Base-by-base conservation (phyloP, 345 rosid genomes). In the Heritiera littoralis region DNA sequence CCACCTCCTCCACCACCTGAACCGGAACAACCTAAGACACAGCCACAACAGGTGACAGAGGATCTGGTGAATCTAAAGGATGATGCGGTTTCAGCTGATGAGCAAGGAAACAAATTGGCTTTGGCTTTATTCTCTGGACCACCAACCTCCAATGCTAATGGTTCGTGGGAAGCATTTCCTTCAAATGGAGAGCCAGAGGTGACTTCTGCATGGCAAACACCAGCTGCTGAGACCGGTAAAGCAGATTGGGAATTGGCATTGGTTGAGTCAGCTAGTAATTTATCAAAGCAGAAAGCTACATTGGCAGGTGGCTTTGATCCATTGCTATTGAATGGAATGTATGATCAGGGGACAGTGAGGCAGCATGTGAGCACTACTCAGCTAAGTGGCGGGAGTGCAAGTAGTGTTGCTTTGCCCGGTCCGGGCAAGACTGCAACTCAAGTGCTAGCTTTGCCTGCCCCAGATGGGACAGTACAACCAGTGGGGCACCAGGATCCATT, bases 211-310 rank as follows among this genome's bases (percentile, higher is more conserved):
- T 90, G 96, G 96, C 86, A 90, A 81, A 92, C 87, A 40, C 94
- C 98, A 3, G 98, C 97, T 40, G 97, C 97, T 9, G 98, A 96
- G 78, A 77, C 75, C 0, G 98, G 92, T 52, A 96, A 94, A 78
- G 97, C 92, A 41, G 99, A 92, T 87, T 96, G 99, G 99, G 99
- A 96, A 72, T 38, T 92, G 80, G 98, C 97, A 9, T 85, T 96
- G 85, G 98, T 92, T 5, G 99, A 92, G 80, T 79, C 99, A 0
- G 94, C 95, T 3, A 90, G 97, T 77, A 86, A 92, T 80, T 65
- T 35, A 56, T 86, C 97, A 0, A 88, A 85, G 81, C 99, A 94
- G 86, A 88, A 89, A 82, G 92, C 94, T 1, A 83, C 91, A 15
- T 41, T 90, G 77, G 94, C 89, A 0, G 98, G 99, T 17, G 99